Conservation (phyloP, 2,329 filamentous ascomycete species). For the Claviceps paspali region DNA sequence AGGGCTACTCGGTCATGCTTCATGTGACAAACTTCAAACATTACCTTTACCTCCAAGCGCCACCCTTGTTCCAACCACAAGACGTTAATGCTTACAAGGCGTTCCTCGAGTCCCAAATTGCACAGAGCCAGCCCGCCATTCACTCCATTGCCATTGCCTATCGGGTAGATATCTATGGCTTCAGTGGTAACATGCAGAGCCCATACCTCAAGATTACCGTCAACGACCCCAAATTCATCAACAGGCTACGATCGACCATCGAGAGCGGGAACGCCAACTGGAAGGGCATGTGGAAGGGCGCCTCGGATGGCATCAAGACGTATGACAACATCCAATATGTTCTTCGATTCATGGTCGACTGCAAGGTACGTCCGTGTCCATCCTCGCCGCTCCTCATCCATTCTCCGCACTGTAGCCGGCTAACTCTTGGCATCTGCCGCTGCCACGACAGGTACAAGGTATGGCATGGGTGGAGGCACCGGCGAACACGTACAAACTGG, state of each 20-base stretch:
- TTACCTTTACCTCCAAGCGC: constrained; percentile 87
- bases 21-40: constrained; percentile 94
- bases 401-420: too few relatives aligned
- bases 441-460: constrained; percentile 49
- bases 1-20: constrained; percentile 80
- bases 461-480: constrained; percentile 97
- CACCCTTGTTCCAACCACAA: constrained; percentile 59
- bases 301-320: constrained; percentile 60
- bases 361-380: constrained; percentile 45
- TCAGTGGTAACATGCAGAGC: constrained; percentile 81
- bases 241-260: constrained; percentile 29
- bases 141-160: constrained; percentile 69
- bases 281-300: constrained; percentile 69
- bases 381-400: too few relatives aligned
- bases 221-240: constrained; percentile 46
- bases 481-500: constrained; percentile 54
- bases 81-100: constrained; percentile 67
- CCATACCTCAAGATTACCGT: constrained; percentile 91
- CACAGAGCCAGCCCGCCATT: constrained; percentile 58
- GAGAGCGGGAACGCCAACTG: constrained; percentile 70
- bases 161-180: constrained; percentile 84
- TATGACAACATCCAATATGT: constrained; percentile 96
- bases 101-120: constrained; percentile 66
- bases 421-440: not conserved
- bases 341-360: constrained; percentile 95